phyloP scores from a whole-genome alignment of 805 yeast species.

The Kazachstania africana region DNA sequence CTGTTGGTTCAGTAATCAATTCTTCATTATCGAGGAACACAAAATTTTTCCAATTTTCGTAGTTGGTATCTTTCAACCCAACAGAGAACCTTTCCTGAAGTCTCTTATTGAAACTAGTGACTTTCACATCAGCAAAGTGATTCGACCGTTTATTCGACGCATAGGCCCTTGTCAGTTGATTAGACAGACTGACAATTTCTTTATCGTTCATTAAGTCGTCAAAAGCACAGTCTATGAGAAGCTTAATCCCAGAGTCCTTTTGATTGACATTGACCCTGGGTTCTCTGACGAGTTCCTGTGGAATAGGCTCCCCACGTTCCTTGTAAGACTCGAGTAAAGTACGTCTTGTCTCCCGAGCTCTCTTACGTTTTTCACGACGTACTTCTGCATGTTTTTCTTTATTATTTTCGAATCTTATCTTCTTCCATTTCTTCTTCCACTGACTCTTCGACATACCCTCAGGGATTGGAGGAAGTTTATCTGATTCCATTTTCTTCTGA shows the following conservation, averaged over 20 bases:
- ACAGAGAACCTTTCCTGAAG: constrained; percentile 59
- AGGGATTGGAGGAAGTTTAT: constrained; percentile 37
- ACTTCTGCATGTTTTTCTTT: constrained; percentile 47
- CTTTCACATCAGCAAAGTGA: constrained; percentile 43
- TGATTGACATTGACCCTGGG: constrained; percentile 34
- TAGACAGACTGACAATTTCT: constrained; percentile 54
- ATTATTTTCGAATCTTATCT: constrained; percentile 46
- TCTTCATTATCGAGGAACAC: constrained; percentile 34
- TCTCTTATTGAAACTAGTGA: constrained; percentile 56
- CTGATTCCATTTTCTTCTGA: no score
- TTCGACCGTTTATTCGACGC: constrained; percentile 58
- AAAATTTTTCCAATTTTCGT: constrained; percentile 58
- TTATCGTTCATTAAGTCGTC: constrained; percentile 81
- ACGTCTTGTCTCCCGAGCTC: constrained; percentile 31
- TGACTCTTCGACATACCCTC: constrained; percentile 81
- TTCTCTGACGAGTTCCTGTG: constrained; percentile 29
- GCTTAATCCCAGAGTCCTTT: constrained; percentile 34
- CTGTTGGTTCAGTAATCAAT: constrained; percentile 24
- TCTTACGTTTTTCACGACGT: constrained; percentile 44
- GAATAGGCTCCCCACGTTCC: constrained; percentile 30
- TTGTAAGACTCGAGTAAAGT: constrained; percentile 26
- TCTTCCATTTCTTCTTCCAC: constrained; percentile 64
- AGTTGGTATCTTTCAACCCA: constrained; percentile 40
- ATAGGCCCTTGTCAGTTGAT: constrained; percentile 75
- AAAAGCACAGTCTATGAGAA: constrained; percentile 81